These are phyloP conservation scores for Cymbopogon flexuosus DNA, from an alignment of 202 grass and related monocot genomes.

Conservation along the genomic window DNA sequence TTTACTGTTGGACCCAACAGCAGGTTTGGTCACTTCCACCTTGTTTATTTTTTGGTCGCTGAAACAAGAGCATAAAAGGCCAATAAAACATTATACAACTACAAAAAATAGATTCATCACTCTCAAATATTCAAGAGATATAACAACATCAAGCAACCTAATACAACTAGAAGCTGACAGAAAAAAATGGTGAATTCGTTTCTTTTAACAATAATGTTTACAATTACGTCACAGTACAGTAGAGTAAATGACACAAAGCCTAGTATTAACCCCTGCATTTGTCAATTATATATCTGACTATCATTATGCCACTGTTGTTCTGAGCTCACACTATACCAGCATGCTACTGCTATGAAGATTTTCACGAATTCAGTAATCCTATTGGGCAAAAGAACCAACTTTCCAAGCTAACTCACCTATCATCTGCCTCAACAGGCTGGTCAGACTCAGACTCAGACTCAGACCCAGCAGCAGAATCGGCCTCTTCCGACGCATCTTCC, in stretches of 20 bases:
- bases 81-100: constrained; percentile 6
- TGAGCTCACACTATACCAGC: background rate
- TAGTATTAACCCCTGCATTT: background rate
- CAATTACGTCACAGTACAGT: background rate
- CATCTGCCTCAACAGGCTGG: background rate
- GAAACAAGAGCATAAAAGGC: constrained; percentile 21
- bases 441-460: constrained; percentile 12
- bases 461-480: background rate
- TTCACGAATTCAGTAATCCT: background rate
- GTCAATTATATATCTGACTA: background rate
- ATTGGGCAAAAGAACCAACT: background rate
- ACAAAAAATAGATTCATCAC: background rate
- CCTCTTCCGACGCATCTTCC: background rate
- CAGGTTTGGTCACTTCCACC: constrained; percentile 21
- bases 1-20: background rate
- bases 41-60: constrained; percentile 59
- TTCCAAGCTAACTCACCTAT: constrained; percentile 38
- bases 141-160: background rate
- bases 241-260: background rate
- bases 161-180: background rate
- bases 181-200: background rate
- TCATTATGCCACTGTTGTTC: background rate
- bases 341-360: background rate
- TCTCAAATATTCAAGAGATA: background rate
- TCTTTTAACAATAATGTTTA: background rate